Percentiles rank a stretch among this genome's conserved stretches.
Evolutionary conservation across 106 monocot genomes (phyloP).

Genomic region (Dendrobium officinale): DNA sequence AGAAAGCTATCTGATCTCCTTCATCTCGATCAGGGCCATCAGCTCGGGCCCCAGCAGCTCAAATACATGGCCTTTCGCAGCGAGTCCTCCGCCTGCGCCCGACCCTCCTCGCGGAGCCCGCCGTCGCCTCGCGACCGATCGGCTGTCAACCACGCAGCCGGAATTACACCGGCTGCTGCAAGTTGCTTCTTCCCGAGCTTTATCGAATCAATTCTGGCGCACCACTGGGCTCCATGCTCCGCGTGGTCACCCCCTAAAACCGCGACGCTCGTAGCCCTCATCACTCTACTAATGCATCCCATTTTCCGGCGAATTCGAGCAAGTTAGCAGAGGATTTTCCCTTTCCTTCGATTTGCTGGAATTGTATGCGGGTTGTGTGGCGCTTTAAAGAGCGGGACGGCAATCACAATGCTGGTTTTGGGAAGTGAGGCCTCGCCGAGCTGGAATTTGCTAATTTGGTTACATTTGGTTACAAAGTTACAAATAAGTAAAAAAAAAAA

Average conservation of each 20-base stretch:
- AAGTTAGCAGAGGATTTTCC: neutral
- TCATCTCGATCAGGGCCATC: neutral
- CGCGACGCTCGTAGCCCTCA: conserved; percentile 8
- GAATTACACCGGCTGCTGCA: neutral
- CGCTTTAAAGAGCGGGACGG: neutral
- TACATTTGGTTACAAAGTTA: too few relatives aligned
- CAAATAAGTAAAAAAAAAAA: too few relatives aligned
- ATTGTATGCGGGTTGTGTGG: neutral
- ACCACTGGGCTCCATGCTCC: neutral
- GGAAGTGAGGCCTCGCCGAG: neutral
- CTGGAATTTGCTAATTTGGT: too few relatives aligned
- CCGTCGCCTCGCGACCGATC: neutral
- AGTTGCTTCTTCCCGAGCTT: neutral
- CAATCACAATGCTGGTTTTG: neutral
- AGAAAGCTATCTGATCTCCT: neutral
- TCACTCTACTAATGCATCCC: conserved; percentile 1
- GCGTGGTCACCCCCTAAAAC: neutral
- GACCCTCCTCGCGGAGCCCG: neutral
- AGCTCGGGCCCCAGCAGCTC: conserved; percentile 13
- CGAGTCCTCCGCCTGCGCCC: neutral
- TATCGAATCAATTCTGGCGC: neutral
- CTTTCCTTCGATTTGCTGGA: neutral
- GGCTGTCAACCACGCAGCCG: neutral
- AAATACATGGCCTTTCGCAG: conserved; percentile 3
- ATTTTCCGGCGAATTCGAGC: neutral